Conservation (phyloP, 345 rosid species). For the Pistacia integerrima region DNA sequence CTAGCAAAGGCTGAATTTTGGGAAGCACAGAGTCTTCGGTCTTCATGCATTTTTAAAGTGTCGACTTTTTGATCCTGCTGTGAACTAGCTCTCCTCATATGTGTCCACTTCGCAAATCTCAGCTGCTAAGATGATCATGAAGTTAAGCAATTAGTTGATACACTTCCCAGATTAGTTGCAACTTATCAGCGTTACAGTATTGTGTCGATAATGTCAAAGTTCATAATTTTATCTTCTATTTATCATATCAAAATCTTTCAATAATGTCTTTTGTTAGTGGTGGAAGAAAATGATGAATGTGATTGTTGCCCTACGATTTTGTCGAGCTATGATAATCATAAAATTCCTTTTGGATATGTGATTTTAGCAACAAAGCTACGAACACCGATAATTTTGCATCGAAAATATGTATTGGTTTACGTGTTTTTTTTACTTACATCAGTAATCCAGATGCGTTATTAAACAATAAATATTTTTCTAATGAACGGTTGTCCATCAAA, state of each 20-base stretch:
- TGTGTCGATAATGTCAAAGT: not conserved
- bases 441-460: no score
- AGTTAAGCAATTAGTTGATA: not conserved
- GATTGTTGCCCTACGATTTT: not conserved
- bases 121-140: not conserved
- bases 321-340: not conserved
- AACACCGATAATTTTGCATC: no score
- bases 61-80: conserved; percentile 26
- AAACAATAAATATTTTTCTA: no score
- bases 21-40: conserved; percentile 21
- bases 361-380: no score
- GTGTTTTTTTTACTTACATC: no score
- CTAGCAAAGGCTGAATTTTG: conserved; percentile 19
- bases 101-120: not conserved
- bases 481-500: no score
- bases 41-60: conserved; percentile 32
- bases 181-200: not conserved
- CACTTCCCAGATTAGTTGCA: not conserved
- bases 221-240: not conserved
- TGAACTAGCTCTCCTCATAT: not conserved
- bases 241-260: not conserved
- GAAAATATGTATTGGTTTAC: no score
- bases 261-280: not conserved
- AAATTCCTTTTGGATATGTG: not conserved
- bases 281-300: not conserved